These are phyloP conservation scores for Coemansia sp. DNA, from an alignment of 192 early-diverging fungal genomes.

Conservation along the genomic window DNA sequence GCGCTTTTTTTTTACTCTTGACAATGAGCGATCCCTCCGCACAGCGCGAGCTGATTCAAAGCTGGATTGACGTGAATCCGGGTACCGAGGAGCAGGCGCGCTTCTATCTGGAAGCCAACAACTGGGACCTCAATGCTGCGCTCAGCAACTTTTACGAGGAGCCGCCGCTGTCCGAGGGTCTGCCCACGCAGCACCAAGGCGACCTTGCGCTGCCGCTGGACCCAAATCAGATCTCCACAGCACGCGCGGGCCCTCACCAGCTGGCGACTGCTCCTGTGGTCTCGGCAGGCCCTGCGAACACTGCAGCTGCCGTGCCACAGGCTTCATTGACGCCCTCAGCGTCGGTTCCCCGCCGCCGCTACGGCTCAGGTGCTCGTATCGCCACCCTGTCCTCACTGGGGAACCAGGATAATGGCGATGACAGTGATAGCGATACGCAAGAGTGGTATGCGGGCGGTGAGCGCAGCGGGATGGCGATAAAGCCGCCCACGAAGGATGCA, in stretches of 20 bases:
- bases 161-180: slow-evolving; percentile 55
- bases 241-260: too few species aligned
- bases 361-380: slow-evolving; percentile 52
- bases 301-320: slow-evolving; percentile 9
- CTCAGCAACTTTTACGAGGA: slow-evolving; percentile 73
- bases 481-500: slow-evolving; percentile 20
- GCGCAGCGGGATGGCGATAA: slow-evolving; percentile 75
- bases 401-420: slow-evolving; percentile 3
- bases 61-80: slow-evolving; percentile 62
- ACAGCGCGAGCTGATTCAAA: slow-evolving; percentile 61
- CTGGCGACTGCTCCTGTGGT: slow-evolving; percentile 44
- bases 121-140: slow-evolving; percentile 78
- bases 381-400: slow-evolving; percentile 47
- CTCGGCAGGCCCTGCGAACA: slow-evolving; percentile 25
- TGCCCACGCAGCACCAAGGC: slow-evolving; percentile 32
- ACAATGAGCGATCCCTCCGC: slow-evolving; percentile 31
- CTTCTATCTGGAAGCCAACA: slow-evolving; percentile 76
- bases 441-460: slow-evolving; percentile 93
- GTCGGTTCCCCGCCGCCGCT: slow-evolving; percentile 44
- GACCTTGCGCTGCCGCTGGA: slow-evolving; percentile 44
- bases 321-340: slow-evolving; percentile 13
- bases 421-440: slow-evolving; percentile 24
- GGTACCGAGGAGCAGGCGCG: slow-evolving; percentile 62
- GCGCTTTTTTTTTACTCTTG: neutral
- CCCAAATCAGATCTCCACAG: slow-evolving; percentile 26